A percentile compares a stretch with the other conserved stretches of the same genome.
phyloP scores from a whole-genome alignment of 441 rosid genomes.

The Theobroma grandiflorum region DNA sequence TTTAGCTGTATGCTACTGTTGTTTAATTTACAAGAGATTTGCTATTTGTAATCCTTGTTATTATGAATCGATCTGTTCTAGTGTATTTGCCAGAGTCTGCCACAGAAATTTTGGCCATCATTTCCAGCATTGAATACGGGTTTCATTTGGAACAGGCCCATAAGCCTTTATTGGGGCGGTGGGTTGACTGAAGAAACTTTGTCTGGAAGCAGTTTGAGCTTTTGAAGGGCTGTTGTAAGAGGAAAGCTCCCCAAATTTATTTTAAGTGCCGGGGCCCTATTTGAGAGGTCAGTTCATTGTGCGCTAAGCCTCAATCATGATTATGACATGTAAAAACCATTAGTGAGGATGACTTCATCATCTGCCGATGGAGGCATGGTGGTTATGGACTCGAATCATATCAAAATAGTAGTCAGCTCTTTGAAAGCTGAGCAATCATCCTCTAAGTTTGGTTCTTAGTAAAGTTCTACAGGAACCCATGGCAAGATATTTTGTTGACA shows the following conservation, averaged over 20 bases:
- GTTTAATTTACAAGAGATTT: slow-evolving; percentile 36
- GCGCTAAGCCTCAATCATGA: slow-evolving; percentile 1
- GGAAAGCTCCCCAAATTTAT: neutral
- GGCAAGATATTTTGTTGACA: neutral
- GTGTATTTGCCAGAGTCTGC: slow-evolving; percentile 14
- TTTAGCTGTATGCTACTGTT: slow-evolving; percentile 34
- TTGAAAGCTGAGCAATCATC: slow-evolving; percentile 15
- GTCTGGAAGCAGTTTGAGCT: neutral
- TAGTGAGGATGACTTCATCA: slow-evolving; percentile 19
- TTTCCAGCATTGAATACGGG: neutral
- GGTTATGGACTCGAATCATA: slow-evolving; percentile 18
- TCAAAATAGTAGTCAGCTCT: slow-evolving; percentile 23
- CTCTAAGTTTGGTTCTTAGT: neutral
- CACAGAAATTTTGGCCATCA: neutral
- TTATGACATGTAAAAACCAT: neutral
- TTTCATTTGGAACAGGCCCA: neutral
- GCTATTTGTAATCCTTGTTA: slow-evolving; percentile 38
- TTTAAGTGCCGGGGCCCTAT: neutral
- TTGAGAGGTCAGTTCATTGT: neutral
- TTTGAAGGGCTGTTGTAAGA: neutral
- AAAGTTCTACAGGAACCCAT: neutral
- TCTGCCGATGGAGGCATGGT: slow-evolving; percentile 2
- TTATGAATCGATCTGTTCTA: slow-evolving; percentile 29
- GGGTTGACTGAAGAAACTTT: neutral
- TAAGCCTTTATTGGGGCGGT: neutral